phyloP scores from a whole-genome alignment of 306 rosid species.

The Vachellia pachyceras region DNA sequence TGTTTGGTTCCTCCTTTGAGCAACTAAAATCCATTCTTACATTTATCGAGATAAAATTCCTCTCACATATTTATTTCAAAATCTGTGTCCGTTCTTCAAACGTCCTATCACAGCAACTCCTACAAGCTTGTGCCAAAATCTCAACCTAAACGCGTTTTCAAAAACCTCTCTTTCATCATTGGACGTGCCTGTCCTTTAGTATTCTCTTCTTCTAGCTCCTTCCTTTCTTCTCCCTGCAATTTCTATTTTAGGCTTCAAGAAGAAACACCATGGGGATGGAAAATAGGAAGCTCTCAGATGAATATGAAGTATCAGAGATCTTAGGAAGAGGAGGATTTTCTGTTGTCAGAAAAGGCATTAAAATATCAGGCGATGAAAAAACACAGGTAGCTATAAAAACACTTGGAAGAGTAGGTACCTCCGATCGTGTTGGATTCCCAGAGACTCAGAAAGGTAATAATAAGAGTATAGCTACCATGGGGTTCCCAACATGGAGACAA shows the following conservation, averaged over 20 bases:
- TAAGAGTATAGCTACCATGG: slow-evolving; percentile 40
- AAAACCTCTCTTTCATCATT: slow-evolving; percentile 1
- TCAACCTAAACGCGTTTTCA: slow-evolving; percentile 46
- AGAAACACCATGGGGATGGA: slow-evolving; percentile 61
- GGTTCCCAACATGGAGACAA: slow-evolving; percentile 53
- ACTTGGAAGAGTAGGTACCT: slow-evolving; percentile 61
- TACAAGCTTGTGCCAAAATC: slow-evolving; percentile 38
- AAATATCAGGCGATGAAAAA: slow-evolving; percentile 51
- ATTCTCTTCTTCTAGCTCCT: neutral
- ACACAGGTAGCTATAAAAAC: slow-evolving; percentile 82
- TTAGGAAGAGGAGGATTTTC: slow-evolving; percentile 94
- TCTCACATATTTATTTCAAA: too few relatives aligned
- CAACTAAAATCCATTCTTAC: too few relatives aligned
- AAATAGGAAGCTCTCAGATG: slow-evolving; percentile 66
- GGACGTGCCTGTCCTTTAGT: slow-evolving; percentile 5
- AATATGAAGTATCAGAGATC: slow-evolving; percentile 71
- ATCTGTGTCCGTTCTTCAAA: too few relatives aligned
- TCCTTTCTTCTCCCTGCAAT: slow-evolving; percentile 21
- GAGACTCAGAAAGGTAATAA: slow-evolving; percentile 24
- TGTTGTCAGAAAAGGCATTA: slow-evolving; percentile 80
- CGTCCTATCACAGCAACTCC: slow-evolving; percentile 42
- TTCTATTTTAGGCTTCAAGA: slow-evolving; percentile 25
- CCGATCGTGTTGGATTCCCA: slow-evolving; percentile 36
- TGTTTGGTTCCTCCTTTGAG: too few relatives aligned
- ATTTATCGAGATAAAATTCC: too few relatives aligned